Evolutionary conservation across 2,329 filamentous ascomycete species (phyloP).

Genomic region (Teratosphaeria destructans): DNA sequence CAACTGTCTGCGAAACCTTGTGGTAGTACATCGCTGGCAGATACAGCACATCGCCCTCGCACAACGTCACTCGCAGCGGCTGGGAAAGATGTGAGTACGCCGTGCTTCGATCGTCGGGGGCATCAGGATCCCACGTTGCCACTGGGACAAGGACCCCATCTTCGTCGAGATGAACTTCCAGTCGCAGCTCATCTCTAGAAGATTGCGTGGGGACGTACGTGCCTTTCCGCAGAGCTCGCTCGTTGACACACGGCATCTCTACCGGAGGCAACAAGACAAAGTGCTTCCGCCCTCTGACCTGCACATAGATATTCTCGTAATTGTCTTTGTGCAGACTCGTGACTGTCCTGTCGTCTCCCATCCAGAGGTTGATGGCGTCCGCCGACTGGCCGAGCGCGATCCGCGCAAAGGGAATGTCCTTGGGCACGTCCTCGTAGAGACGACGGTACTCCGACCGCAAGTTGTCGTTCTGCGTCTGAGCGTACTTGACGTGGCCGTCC

Average conservation of each 20-base stretch:
- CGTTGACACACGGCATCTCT: constrained; percentile 58
- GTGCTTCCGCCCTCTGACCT: constrained; percentile 61
- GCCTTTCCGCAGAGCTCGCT: constrained; percentile 46
- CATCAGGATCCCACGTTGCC: constrained; percentile 65
- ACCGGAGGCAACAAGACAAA: constrained; percentile 66
- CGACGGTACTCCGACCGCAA: constrained; percentile 59
- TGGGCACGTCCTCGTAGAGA: constrained; percentile 54
- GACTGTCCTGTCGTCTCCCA: constrained; percentile 59
- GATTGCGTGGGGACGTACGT: constrained; percentile 42
- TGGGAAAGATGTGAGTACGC: constrained; percentile 48
- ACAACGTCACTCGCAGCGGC: constrained; percentile 57
- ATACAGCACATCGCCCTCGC: constrained; percentile 71
- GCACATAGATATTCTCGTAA: constrained; percentile 78
- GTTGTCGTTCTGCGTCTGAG: constrained; percentile 78
- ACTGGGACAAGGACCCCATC: constrained; percentile 49
- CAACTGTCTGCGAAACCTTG: constrained; percentile 64
- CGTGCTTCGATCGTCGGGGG: constrained; percentile 40
- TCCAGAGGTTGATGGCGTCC: constrained; percentile 75
- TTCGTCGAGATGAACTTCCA: constrained; percentile 25
- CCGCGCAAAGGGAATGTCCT: constrained; percentile 59
- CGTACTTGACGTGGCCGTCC: constrained; percentile 49
- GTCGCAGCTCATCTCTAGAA: constrained; percentile 1
- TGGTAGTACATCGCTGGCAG: constrained; percentile 78
- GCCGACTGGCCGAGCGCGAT: constrained; percentile 56
- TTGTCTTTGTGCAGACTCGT: constrained; percentile 73